Conservation (phyloP, 2,329 filamentous ascomycete species). For the Aspergillus ibericus region DNA sequence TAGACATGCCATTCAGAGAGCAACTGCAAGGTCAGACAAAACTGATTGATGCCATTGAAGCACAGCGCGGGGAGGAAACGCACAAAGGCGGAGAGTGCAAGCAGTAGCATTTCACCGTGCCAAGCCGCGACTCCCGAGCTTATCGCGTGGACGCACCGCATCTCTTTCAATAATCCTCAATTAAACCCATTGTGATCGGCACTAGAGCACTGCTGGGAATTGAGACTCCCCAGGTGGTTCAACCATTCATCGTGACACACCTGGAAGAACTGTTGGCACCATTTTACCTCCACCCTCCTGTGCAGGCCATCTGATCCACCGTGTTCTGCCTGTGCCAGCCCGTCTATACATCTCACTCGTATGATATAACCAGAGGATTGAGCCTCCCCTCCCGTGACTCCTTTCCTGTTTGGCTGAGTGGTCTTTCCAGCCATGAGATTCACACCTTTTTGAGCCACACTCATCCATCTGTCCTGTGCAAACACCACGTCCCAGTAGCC, state of each 20-base stretch:
- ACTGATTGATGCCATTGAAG: neutral
- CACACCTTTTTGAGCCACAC: slow-evolving; percentile 5
- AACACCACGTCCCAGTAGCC: neutral
- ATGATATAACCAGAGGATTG: slow-evolving; percentile 5
- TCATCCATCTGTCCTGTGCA: slow-evolving; percentile 1
- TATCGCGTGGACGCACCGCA: slow-evolving; percentile 15
- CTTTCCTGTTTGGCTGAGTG: neutral
- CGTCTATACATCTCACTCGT: slow-evolving; percentile 7
- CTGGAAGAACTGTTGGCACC: neutral
- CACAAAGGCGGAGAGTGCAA: neutral
- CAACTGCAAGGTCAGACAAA: too few relatives aligned
- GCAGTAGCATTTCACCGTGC: neutral
- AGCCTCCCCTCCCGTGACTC: neutral
- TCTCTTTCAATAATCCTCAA: neutral
- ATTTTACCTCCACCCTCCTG: neutral
- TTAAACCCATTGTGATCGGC: neutral
- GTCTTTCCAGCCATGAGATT: slow-evolving; percentile 5
- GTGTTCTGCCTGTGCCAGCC: slow-evolving; percentile 3
- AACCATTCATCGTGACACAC: neutral
- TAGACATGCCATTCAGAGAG: too few relatives aligned
- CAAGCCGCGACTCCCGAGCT: slow-evolving; percentile 17
- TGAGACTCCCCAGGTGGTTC: neutral
- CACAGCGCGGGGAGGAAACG: neutral
- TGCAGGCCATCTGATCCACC: neutral
- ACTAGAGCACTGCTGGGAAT: neutral